Evolutionary conservation across 2,329 filamentous ascomycete genomes (phyloP).

Genomic region (Colletotrichum navitas): DNA sequence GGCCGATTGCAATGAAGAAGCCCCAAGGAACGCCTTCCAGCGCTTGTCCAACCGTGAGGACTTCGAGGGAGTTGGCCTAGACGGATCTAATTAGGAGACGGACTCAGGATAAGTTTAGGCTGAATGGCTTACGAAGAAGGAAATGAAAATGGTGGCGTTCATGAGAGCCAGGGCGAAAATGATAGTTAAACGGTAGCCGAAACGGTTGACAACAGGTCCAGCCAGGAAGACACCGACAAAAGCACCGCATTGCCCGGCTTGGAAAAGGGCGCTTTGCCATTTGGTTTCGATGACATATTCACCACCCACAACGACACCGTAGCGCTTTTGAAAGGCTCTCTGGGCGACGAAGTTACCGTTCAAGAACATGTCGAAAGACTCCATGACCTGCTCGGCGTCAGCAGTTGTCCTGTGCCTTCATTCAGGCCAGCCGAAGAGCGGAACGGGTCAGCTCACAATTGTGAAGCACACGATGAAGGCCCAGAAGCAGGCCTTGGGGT

Average conservation of each 20-base stretch:
- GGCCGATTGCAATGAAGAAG: constrained; percentile 73
- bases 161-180: constrained; percentile 47
- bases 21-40: constrained; percentile 73
- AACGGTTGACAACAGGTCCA: constrained; percentile 53
- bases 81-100: constrained; percentile 43
- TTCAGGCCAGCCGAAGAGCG: too few relatives aligned
- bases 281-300: constrained; percentile 53
- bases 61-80: constrained; percentile 53
- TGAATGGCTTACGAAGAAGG: constrained; percentile 61
- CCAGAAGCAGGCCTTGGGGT: constrained; percentile 62
- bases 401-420: background rate
- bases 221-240: constrained; percentile 54
- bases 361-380: constrained; percentile 63
- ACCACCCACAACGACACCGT: constrained; percentile 49
- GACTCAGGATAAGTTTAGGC: rapidly evolving
- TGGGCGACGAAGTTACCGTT: constrained; percentile 62
- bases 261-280: constrained; percentile 56
- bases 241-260: constrained; percentile 52
- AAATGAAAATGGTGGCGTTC: constrained; percentile 59
- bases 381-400: constrained; percentile 57
- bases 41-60: constrained; percentile 65
- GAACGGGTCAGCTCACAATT: constrained; percentile 54
- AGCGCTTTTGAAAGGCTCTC: constrained; percentile 52
- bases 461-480: constrained; percentile 64
- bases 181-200: constrained; percentile 55